Evolutionary conservation across 2,329 filamentous ascomycete species (phyloP).

Genomic region (Ampelomyces quisqualis): DNA sequence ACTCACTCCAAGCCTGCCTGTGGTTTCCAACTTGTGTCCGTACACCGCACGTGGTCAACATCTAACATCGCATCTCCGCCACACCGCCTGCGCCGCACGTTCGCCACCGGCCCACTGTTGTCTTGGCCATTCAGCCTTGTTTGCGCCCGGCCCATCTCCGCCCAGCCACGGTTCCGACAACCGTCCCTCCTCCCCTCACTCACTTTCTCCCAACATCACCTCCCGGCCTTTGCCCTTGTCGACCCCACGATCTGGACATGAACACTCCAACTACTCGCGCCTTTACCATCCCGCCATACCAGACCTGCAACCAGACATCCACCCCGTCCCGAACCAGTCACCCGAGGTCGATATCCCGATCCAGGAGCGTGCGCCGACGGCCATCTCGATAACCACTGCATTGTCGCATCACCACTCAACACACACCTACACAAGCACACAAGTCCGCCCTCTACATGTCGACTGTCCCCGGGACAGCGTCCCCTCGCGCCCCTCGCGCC

Average conservation of each 20-base stretch:
- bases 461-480: slow-evolving; percentile 34
- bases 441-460: slow-evolving; percentile 43
- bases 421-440: slow-evolving; percentile 3
- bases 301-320: slow-evolving; percentile 20
- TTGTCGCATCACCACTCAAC: slow-evolving; percentile 6
- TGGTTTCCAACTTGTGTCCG: too few relatives aligned
- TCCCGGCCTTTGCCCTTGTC: slow-evolving; percentile 25
- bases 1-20: too few relatives aligned
- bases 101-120: slow-evolving; percentile 17
- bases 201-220: slow-evolving; percentile 13
- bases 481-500: slow-evolving; percentile 37
- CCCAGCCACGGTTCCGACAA: slow-evolving; percentile 19
- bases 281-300: slow-evolving; percentile 21
- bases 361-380: slow-evolving; percentile 26
- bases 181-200: slow-evolving; percentile 9
- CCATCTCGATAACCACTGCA: slow-evolving; percentile 29
- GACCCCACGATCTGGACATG: slow-evolving; percentile 37
- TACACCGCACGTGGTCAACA: too few relatives aligned
- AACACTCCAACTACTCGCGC: slow-evolving; percentile 31
- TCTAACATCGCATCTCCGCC: neutral
- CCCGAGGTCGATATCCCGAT: slow-evolving; percentile 14
- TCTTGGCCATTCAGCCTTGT: slow-evolving; percentile 17
- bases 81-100: slow-evolving; percentile 17
- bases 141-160: slow-evolving; percentile 20
- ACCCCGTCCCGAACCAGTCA: slow-evolving; percentile 26